Percentiles rank a stretch among this genome's conserved stretches.
Conservation (phyloP, 1,284 basidiomycete species). For the Golubevia sp. region DNA sequence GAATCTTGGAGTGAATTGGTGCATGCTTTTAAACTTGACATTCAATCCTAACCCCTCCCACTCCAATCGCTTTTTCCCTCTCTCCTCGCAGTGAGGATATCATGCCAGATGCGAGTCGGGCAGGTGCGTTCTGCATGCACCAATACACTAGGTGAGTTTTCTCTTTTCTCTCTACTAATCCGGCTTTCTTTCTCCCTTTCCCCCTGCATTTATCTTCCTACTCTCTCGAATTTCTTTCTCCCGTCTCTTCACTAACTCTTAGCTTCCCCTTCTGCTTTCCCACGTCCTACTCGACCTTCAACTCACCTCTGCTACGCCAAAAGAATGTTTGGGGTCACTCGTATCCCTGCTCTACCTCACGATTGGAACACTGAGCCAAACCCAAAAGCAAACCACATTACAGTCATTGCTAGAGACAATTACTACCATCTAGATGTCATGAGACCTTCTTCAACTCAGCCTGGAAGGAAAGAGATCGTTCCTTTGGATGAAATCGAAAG, state of each 20-base stretch:
- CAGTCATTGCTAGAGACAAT: constrained; percentile 79
- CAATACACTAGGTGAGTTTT: constrained; percentile 66
- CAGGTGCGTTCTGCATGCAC: constrained; percentile 68
- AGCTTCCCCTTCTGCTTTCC: constrained; percentile 75
- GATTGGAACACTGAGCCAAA: constrained; percentile 63
- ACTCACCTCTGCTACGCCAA: constrained; percentile 70
- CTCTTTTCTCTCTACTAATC: neutral
- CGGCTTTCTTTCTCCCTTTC: constrained; percentile 1
- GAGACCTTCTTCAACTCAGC: constrained; percentile 59
- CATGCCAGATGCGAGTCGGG: constrained; percentile 66
- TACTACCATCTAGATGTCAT: constrained; percentile 78
- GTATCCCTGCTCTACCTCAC: constrained; percentile 62
- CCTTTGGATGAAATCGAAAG: constrained; percentile 70
- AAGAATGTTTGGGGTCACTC: constrained; percentile 62
- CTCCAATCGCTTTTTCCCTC: neutral
- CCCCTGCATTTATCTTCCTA: constrained; percentile 10
- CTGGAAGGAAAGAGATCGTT: constrained; percentile 57
- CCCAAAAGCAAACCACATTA: constrained; percentile 69
- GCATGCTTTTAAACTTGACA: constrained; percentile 10
- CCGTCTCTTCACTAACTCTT: constrained; percentile 1
- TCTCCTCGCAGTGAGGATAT: constrained; percentile 64
- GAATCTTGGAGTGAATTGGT: no score
- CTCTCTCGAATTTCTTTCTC: constrained; percentile 5
- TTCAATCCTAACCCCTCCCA: neutral
- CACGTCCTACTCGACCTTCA: constrained; percentile 26